Evolutionary conservation across 2,329 filamentous ascomycete genomes (phyloP).

Genomic region (Westerdykella sp.): DNA sequence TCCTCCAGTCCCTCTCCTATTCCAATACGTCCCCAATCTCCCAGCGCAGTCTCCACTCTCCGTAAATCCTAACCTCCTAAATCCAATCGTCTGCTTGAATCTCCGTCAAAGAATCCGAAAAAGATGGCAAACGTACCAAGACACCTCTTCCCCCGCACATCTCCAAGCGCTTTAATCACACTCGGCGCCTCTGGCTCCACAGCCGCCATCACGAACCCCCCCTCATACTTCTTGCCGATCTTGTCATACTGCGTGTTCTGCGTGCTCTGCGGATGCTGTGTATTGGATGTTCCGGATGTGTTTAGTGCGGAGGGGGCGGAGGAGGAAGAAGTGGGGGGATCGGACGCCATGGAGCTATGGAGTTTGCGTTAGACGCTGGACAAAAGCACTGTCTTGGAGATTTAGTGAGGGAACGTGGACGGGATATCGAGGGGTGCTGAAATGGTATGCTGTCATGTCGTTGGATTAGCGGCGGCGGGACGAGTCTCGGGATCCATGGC

Average conservation of each 20-base stretch:
- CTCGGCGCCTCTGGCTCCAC: constrained; percentile 18
- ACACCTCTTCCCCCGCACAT: constrained; percentile 17
- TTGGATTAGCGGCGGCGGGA: neutral
- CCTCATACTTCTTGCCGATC: constrained; percentile 22
- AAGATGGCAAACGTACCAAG: constrained; percentile 16
- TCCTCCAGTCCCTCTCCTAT: neutral
- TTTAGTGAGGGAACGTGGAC: too few relatives aligned
- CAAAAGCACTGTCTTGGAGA: too few relatives aligned
- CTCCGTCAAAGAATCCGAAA: neutral
- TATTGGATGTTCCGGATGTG: neutral
- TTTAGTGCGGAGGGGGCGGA: neutral
- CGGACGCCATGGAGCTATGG: neutral
- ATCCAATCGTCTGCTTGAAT: too few relatives aligned
- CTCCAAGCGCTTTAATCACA: constrained; percentile 16
- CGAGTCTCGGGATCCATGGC: too few relatives aligned
- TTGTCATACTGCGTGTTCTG: constrained; percentile 27
- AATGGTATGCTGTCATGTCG: neutral
- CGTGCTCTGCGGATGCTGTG: neutral
- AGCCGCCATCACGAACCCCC: constrained; percentile 18
- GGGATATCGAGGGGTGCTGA: too few relatives aligned
- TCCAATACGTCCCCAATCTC: neutral
- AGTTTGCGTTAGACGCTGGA: too few relatives aligned
- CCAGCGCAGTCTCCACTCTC: neutral
- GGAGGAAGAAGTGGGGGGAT: neutral
- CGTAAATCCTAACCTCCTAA: too few relatives aligned